These are phyloP conservation scores for Potentilla sterilis DNA, from an alignment of 306 rosid species.

Conservation along the genomic window DNA sequence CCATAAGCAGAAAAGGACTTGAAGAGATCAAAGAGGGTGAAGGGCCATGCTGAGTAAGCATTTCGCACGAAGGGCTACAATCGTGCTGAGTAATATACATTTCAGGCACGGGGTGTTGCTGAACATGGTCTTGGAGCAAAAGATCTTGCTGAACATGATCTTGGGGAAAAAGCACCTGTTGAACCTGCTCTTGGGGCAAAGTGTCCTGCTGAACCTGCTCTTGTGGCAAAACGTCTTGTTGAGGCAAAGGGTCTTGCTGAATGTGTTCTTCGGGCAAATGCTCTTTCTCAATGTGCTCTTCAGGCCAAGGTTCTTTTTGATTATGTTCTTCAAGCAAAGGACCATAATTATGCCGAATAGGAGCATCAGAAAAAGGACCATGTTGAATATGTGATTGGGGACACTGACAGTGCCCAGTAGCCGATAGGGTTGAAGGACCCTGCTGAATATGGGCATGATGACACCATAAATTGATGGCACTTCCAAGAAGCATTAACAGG, in stretches of 20 bases:
- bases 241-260: neutral
- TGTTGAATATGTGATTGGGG: conserved; percentile 10
- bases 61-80: neutral
- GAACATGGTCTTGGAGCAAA: neutral
- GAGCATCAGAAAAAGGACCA: neutral
- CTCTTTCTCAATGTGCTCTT: neutral
- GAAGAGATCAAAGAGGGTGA: neutral
- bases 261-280: neutral
- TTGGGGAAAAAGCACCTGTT: neutral
- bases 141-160: neutral
- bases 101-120: neutral
- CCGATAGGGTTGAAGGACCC: neutral
- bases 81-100: neutral
- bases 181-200: neutral
- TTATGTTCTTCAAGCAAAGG: neutral
- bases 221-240: neutral
- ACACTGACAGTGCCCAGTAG: neutral
- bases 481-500: conserved; percentile 40
- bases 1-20: neutral
- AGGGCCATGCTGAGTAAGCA: neutral
- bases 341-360: neutral
- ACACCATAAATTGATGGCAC: conserved; percentile 34
- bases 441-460: conserved; percentile 13
- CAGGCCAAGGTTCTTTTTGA: neutral
- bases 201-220: neutral